Evolutionary conservation across 2,329 filamentous ascomycete genomes (phyloP), one percentile per base, ranked within the genome.

Genomic region (Dactylellina leptospora): DNA sequence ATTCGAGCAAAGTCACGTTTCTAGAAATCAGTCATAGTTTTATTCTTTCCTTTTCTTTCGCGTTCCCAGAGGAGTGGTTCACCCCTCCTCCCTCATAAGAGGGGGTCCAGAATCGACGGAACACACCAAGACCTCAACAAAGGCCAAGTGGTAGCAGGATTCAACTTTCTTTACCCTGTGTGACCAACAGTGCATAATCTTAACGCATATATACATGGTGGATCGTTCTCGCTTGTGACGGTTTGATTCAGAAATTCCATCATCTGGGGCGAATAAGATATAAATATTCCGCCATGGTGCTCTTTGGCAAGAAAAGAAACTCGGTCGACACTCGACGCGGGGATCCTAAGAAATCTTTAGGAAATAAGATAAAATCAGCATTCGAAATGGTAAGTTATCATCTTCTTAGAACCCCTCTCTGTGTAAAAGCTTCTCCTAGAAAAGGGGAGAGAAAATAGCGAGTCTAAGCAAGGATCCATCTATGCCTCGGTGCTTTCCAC

Each of bases 401-500:
- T 55, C 33, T 38, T 47, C 40, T 16, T 9, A 20, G 18, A 4
- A n/a, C 40, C n/a, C 22, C 27, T 50, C 18, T 20, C 27, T 40
- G 16, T 45, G 45, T 30, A 2, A 22, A 45, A 20, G 4, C 20
- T 44, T 18, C 54, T 58, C 47, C 47, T 56, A 42, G 53, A 25
- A 13, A 13, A 28, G 5, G 33, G 55, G 16, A 3, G 4, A 6
- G 16, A 22, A 45, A 22, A 18, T 20, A 45, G 20, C 18, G 38
- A 33, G 16, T 23, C 61, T 58, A 66, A 22, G 61, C 33, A 58
- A 66, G 61, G 61, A 66, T 66, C 61, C 61, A 45, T 36, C 10
- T 11, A 8, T 8, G 25, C 10, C 16, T 23, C 16, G 10, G 30
- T 45, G 10, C 40, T 44, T 44, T 18, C 11, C 20, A 6, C 8